Base-by-base conservation (phyloP, 73 alveolate genomes). In the Blepharisma stoltei region DNA sequence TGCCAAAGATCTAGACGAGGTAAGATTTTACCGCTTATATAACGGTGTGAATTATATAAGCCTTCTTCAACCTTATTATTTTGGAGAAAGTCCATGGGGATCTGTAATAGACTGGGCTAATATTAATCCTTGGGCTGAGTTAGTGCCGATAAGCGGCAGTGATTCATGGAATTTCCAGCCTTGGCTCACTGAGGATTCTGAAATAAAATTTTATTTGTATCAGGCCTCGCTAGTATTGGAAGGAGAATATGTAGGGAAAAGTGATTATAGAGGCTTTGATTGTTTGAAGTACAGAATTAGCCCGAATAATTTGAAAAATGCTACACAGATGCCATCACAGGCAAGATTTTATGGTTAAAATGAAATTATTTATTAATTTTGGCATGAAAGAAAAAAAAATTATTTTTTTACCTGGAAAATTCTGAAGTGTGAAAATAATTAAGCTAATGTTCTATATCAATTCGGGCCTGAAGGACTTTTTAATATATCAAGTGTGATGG, bases 111-210 rank as follows among this genome's bases (percentile, higher is more conserved):
- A 52, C 66, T 52, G 23, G n/a, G n/a, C n/a, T 20, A 52, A 20
- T 52, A 52, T 52, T 11, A 52, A 52, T 52, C 66, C 66, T 52
- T 52, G 66, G 66, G 66, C 66, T 14, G 66, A 14, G 23, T 2
- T 14, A 1, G 66, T 52, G 4, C 66, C 66, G 0, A 52, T 52
- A 14, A 20, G 23, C 2, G 66, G 66, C 23, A 52, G 27, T 11
- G 66, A 52, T 52, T 11, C 66, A 14, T 52, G 66, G 66, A 20
- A 20, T 52, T 52, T 52, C 23, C n/a, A 20, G 23, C 66, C 66
- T 52, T 52, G 23, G n/a, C n/a, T 52, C 5, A 14, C 66, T 14
- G 23, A 52, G 23, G 23, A 20, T 52, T 11, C n/a, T 52, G 23
- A 52, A 14, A 20, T 52, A 20, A 52, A 52, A 52, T 52, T 52